Evolutionary conservation across 768 basidiomycete genomes (phyloP), one percentile per base, ranked within the genome.

Genomic region (Boletales sp.): DNA sequence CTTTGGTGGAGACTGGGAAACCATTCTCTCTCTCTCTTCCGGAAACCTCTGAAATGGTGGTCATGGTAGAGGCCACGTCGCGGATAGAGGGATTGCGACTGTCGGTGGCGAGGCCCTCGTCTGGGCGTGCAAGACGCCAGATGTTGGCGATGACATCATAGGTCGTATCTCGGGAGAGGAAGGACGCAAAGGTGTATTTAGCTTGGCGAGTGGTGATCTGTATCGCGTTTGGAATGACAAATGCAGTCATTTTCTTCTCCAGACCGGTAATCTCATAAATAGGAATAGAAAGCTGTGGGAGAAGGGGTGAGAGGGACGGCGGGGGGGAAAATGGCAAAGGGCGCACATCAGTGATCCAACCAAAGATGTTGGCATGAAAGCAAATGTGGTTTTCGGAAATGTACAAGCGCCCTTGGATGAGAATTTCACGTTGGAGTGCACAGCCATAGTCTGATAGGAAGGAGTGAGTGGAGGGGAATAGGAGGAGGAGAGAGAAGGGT

Each of bases 381-480:
- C 93, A 98, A n/a, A 97, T 81, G 64, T 97, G 94, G 70, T 98
- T 97, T 71, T 99, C 95, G 8, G 96, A 98, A 19, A 98, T 90
- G 70, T 97, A 97, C 49, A 99, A 66, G 11, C 96, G 78, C 5
- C 96, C 96, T 76, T 98, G 96, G 38, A 98, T 87, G 30, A 97
- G 76, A 57, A 98, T 98, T 67, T 98, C 96, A 37, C 94, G 82
- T 70, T 97, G 94, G 12, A 98, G 70, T 0, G 96, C 96, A 63
- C 96, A 99, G 7, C 96, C 96, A 59, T 98, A 99, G 70, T 99
- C 96, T 98, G 54, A 9, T 30, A 50, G 41, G 15, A 39, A 18
- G 46, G 49, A 50, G 21, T 21, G 32, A 48, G 44, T 49, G 28
- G 34, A 44, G 28, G 32, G 5, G 11, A 8, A 34, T n/a, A 47